Evolutionary conservation across 768 basidiomycete genomes (phyloP), one percentile per base, ranked within the genome.

Genomic region (Hygrophorus russula): DNA sequence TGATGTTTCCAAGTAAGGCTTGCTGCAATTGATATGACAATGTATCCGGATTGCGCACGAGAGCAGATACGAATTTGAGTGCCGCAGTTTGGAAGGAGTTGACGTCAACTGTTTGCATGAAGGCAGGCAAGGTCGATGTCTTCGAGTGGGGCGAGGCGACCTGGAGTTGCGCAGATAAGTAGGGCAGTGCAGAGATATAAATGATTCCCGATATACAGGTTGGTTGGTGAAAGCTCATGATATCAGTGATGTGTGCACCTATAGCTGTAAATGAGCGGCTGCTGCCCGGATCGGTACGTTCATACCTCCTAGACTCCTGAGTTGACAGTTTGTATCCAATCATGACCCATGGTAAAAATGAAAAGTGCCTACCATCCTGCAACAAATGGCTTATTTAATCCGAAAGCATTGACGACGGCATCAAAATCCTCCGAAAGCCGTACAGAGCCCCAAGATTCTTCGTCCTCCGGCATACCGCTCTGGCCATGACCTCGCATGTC

Each of bases 341-440:
- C 24, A 24, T 7, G 4, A 7, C 7, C 7, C 4, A 24, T 24
- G 24, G 24, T 24, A 24, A 7, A 7, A 24, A 41, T 13, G 2
- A 9, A 15, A 41, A 27, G 30, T 13, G 48, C 54, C 35, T 45
- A 60, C 63, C 64, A 68, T 44, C 59, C 66, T n/a, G 56, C 48
- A 27, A 61, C 52, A 46, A 59, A 56, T 18, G 64, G 58, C 33
- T 50, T 55, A 12, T 41, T 36, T 18, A 65, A 31, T 9, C 49
- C 49, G 36, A 63, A 65, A 15, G 49, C 58, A 14, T 56, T 31
- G 13, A 56, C 53, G 27, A 50, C 50, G 10, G 51, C 44, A 17
- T 48, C 50, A 46, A 53, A 51, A 38, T 53, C 51, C 20, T 53
- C 50, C 8, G 43, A 47, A 37, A 43, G 43, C 14, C 46, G 44